Evolutionary conservation across 148 eudicot species (phyloP).

Genomic region (Rhododendron simsii): DNA sequence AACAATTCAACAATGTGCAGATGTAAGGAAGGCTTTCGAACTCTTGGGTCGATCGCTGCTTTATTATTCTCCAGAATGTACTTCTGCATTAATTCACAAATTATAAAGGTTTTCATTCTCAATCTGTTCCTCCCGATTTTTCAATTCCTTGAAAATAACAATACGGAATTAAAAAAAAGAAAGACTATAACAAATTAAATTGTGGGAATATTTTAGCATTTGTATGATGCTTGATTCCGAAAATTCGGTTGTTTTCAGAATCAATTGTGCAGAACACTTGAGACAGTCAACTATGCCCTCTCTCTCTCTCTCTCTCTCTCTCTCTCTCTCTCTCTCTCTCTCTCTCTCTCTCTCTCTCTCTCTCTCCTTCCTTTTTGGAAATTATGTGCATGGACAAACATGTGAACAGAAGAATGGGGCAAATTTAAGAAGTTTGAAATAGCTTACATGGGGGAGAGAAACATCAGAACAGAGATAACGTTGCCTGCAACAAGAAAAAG

Average conservation of each 20-base stretch:
- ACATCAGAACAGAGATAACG: constrained; percentile 22
- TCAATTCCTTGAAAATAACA: neutral
- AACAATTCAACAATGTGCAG: constrained; percentile 41
- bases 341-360: neutral
- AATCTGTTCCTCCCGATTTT: neutral
- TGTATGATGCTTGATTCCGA: neutral
- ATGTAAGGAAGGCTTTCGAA: constrained; percentile 62
- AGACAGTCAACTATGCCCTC: too few species aligned
- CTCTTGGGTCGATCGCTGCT: constrained; percentile 36
- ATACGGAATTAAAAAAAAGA: neutral
- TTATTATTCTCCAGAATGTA: constrained; percentile 48
- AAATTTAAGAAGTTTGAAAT: neutral
- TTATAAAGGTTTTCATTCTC: neutral
- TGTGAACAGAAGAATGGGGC: neutral
- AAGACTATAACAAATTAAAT: too few species aligned
- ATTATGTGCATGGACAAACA: neutral
- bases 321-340: neutral
- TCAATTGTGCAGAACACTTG: neutral
- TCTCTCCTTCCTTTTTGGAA: neutral
- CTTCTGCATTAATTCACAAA: constrained; percentile 23
- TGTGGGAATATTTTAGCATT: neutral
- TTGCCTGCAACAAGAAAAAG: constrained; percentile 19
- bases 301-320: neutral
- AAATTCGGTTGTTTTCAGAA: neutral
- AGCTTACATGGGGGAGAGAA: constrained; percentile 28